Conservation (phyloP, 2,329 filamentous ascomycete genomes). For the Fusarium bulbicola region DNA sequence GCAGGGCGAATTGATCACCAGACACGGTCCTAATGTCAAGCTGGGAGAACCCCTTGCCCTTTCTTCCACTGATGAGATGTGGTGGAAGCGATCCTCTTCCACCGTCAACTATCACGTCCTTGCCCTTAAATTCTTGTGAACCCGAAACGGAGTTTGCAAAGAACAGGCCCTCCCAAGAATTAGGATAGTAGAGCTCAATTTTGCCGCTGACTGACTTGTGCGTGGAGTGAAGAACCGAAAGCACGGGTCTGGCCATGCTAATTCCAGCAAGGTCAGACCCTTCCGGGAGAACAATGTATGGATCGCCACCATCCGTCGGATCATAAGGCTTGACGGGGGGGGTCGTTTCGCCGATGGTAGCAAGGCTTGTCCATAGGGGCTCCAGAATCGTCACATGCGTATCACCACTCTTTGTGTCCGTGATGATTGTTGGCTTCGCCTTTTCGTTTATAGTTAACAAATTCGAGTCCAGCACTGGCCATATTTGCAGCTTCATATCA, state of each 20-base stretch:
- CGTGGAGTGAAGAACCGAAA: conserved; percentile 50
- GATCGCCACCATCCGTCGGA: conserved; percentile 28
- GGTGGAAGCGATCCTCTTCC: conserved; percentile 46
- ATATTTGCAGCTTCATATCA: conserved; percentile 50
- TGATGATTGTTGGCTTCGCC: conserved; percentile 48
- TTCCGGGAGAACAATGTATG: conserved; percentile 29
- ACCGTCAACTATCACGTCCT: conserved; percentile 52
- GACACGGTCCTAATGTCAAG: conserved; percentile 46
- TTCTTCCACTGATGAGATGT: conserved; percentile 49
- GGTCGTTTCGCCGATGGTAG: conserved; percentile 5
- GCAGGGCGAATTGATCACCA: conserved; percentile 41
- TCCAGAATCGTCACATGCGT: conserved; percentile 53
- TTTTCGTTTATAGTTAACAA: conserved; percentile 10
- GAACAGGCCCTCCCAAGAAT: conserved; percentile 59
- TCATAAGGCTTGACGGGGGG: conserved; percentile 27
- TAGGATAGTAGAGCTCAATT: conserved; percentile 56
- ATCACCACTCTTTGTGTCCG: conserved; percentile 55
- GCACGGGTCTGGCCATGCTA: conserved; percentile 17
- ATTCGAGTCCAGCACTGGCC: conserved; percentile 53
- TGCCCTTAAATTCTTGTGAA: conserved; percentile 51
- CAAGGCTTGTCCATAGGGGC: conserved; percentile 52
- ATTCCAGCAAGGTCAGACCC: background rate
- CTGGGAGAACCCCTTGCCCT: conserved; percentile 52
- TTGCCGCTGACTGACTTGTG: conserved; percentile 58
- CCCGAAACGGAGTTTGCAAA: conserved; percentile 53